Percentiles rank a stretch among this genome's conserved stretches.
These are phyloP conservation scores for Eudorina sp. DNA, from an alignment of 139 green algal genomes.

Conservation along the genomic window DNA sequence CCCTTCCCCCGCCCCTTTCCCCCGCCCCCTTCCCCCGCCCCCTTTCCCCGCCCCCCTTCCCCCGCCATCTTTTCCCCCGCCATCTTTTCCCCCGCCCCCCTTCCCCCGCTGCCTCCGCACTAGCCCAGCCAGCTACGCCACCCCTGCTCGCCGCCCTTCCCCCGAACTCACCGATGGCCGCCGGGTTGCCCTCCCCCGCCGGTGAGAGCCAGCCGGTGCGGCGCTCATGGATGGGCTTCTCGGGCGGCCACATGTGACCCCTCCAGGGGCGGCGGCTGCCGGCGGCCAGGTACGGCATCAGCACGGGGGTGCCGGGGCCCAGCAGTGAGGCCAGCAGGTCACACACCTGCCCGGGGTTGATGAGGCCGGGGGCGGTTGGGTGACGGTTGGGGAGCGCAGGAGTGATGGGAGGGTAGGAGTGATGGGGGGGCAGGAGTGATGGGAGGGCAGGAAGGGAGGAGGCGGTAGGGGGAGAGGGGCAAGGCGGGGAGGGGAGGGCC, in stretches of 20 bases:
- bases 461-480: not conserved
- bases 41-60: too few relatives aligned
- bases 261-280: not conserved
- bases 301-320: not conserved
- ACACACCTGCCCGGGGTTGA: not conserved
- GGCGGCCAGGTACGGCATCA: conserved; percentile 1
- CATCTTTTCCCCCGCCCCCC: too few relatives aligned
- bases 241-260: not conserved
- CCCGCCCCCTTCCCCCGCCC: too few relatives aligned
- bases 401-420: not conserved
- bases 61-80: too few relatives aligned
- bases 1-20: too few relatives aligned
- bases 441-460: not conserved
- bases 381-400: too few relatives aligned
- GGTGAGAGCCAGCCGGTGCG: not conserved
- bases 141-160: not conserved
- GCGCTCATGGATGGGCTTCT: not conserved
- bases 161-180: not conserved
- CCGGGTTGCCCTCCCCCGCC: not conserved
- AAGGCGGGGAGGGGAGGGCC: not conserved
- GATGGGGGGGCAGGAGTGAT: not conserved
- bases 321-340: conserved; percentile 7
- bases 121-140: not conserved
- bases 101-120: too few relatives aligned
- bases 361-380: not conserved